Evolutionary conservation across 768 basidiomycete species (phyloP).

Genomic region (Suillus paluster): DNA sequence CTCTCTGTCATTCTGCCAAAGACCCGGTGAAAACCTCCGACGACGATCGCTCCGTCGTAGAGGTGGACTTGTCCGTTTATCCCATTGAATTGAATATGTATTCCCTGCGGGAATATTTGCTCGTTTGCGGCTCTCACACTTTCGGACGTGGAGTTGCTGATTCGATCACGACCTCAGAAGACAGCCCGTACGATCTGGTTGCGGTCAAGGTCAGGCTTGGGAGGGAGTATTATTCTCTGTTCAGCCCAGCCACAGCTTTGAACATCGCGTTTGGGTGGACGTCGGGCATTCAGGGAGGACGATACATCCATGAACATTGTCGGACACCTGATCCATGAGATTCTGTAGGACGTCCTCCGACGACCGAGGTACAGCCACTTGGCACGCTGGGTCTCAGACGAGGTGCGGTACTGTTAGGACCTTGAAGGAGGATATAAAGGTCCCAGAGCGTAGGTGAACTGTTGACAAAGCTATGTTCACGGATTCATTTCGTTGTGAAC

Average conservation of each 20-base stretch:
- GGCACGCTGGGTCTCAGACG: background rate
- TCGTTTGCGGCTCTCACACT: background rate
- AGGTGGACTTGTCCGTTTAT: slow-evolving; percentile 6
- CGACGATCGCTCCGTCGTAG: slow-evolving; percentile 1
- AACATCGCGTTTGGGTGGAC: background rate
- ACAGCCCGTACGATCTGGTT: slow-evolving; percentile 1
- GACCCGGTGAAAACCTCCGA: background rate
- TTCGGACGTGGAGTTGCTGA: background rate
- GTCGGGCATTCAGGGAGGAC: slow-evolving; percentile 1
- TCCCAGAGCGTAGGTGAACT: background rate
- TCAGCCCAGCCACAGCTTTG: slow-evolving; percentile 4
- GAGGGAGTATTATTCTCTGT: slow-evolving; percentile 3
- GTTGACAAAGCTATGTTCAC: background rate
- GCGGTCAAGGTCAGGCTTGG: slow-evolving; percentile 7
- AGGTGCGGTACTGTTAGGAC: background rate
- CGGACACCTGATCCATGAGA: background rate
- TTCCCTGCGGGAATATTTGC: slow-evolving; percentile 4
- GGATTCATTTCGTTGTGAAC: background rate
- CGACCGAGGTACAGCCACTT: background rate
- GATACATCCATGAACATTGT: background rate
- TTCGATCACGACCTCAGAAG: slow-evolving; percentile 1
- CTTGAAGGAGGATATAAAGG: background rate
- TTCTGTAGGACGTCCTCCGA: background rate
- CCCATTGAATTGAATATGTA: slow-evolving; percentile 7
- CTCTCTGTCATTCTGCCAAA: background rate